Base-by-base conservation (phyloP, 768 basidiomycete genomes). In the Lactarius sanguifluus region DNA sequence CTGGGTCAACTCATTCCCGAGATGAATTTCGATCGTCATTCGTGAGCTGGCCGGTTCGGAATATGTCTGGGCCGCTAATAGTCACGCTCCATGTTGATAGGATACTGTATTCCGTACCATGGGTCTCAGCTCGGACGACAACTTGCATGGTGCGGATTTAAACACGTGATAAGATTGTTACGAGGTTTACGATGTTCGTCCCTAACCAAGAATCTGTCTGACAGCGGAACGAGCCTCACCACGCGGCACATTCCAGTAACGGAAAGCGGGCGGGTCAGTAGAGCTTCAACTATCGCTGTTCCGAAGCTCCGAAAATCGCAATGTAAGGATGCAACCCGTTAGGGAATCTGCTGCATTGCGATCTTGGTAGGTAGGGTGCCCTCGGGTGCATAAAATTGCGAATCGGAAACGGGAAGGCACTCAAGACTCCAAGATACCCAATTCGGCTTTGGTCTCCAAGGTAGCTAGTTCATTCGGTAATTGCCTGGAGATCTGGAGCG, bases 201-300 rank as follows among this genome's bases (percentile, higher is more conserved):
- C 13, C 34, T 45, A 7, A 18, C 45, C 23, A 38, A 38, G n/a
- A 43, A 70, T 15, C 58, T 81, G 76, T 80, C 70, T 75, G 87
- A 86, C 87, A 88, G 79, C 85, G 80, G 87, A 89, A 89, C 87
- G 87, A 89, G 79, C 87, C 83, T 73, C 77, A 73, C 79, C 75
- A 74, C 73, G 75, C 73, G 68, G 67, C 64, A 59, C 40, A 32
- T 61, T 66, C 67, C 66, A 66, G 36, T 25, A 47, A 54, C 65
- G 64, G 73, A 70, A 45, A 38, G 68, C 77, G 70, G 74, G 78
- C 75, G 73, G 80, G 85, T 83, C 87, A 86, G 81, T 76, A 71
- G 74, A 68, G 83, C 82, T 88, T 86, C 86, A 78, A 70, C 28
- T 65, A 79, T 81, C 69, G 56, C 77, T 83, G 64, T 83, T 57